phyloP scores from a whole-genome alignment of 257 asterid genomes.

The Ophiorrhiza pumila region DNA sequence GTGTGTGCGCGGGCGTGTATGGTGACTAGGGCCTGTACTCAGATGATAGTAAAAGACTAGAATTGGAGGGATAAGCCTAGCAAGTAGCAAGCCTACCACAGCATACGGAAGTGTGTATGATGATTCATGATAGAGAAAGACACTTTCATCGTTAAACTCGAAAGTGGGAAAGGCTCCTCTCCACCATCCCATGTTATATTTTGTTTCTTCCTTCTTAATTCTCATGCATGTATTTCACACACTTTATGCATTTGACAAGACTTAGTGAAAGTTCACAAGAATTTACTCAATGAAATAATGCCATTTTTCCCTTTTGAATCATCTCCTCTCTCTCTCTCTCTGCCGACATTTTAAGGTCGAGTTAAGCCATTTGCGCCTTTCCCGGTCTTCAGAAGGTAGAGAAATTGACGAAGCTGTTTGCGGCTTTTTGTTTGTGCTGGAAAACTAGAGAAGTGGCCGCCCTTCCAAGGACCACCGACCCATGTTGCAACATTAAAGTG shows the following conservation, averaged over 20 bases:
- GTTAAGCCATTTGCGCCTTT: slow-evolving; percentile 4
- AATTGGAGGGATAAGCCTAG: slow-evolving; percentile 9
- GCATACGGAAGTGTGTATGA: slow-evolving; percentile 16
- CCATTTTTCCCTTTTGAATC: slow-evolving; percentile 3
- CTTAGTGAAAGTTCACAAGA: slow-evolving; percentile 22
- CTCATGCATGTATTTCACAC: slow-evolving; percentile 25
- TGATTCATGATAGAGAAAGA: slow-evolving; percentile 38
- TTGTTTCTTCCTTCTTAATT: slow-evolving; percentile 8
- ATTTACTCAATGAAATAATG: slow-evolving; percentile 15
- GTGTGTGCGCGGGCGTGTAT: too few relatives aligned
- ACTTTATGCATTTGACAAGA: slow-evolving; percentile 33
- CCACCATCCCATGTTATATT: slow-evolving; percentile 33
- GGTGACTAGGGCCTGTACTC: too few relatives aligned
- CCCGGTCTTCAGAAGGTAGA: not conserved
- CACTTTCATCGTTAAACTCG: slow-evolving; percentile 56
- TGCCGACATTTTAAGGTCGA: slow-evolving; percentile 13
- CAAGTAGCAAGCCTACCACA: slow-evolving; percentile 28
- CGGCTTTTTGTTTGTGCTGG: slow-evolving; percentile 9
- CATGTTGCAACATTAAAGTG: slow-evolving; percentile 14
- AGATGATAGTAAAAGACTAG: not conserved
- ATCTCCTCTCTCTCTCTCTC: slow-evolving; percentile 11
- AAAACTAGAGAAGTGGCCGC: slow-evolving; percentile 6
- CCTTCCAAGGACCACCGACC: slow-evolving; percentile 12
- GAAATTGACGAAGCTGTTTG: slow-evolving; percentile 20
- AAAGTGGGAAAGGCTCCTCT: slow-evolving; percentile 41